Evolutionary conservation across 2,329 filamentous ascomycete genomes (phyloP).

Genomic region (Aspergillus jensenii): DNA sequence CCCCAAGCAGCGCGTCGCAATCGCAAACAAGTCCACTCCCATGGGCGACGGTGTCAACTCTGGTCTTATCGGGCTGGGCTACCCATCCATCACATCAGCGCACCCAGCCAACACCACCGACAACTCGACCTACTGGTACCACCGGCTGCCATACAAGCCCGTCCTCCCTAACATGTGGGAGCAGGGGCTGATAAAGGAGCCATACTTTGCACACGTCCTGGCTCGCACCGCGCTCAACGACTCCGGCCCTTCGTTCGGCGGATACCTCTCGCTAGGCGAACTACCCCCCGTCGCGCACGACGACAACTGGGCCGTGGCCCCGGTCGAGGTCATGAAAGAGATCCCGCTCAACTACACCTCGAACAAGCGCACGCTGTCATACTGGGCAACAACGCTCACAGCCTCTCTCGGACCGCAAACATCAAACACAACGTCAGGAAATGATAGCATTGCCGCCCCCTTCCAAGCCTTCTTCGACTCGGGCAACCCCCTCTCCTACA

Average conservation of each 20-base stretch:
- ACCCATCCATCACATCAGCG: not conserved
- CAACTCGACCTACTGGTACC: constrained; percentile 1
- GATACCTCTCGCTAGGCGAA: constrained; percentile 52
- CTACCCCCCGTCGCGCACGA: constrained; percentile 46
- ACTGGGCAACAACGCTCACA: constrained; percentile 39
- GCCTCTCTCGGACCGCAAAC: constrained; percentile 22
- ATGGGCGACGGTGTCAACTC: constrained; percentile 44
- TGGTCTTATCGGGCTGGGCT: constrained; percentile 5
- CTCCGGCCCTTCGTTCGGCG: constrained; percentile 29
- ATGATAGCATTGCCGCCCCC: constrained; percentile 13
- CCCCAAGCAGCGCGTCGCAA: constrained; percentile 46
- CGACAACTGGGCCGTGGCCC: constrained; percentile 33
- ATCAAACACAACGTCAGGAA: constrained; percentile 8
- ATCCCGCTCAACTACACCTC: constrained; percentile 25
- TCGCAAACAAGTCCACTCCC: constrained; percentile 46
- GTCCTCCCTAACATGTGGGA: constrained; percentile 53
- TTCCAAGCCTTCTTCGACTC: constrained; percentile 46
- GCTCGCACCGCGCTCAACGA: constrained; percentile 30
- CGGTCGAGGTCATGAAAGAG: constrained; percentile 34
- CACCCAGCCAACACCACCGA: not conserved
- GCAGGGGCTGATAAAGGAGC: constrained; percentile 38
- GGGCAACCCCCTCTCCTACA: constrained; percentile 34
- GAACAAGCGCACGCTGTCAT: constrained; percentile 30
- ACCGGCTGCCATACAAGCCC: constrained; percentile 46
- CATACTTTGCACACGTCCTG: constrained; percentile 53